Percentiles rank a stretch among this genome's conserved stretches.
These are phyloP conservation scores for Phytomonas francai DNA, from an alignment of 208 protist genomes.

Conservation along the genomic window DNA sequence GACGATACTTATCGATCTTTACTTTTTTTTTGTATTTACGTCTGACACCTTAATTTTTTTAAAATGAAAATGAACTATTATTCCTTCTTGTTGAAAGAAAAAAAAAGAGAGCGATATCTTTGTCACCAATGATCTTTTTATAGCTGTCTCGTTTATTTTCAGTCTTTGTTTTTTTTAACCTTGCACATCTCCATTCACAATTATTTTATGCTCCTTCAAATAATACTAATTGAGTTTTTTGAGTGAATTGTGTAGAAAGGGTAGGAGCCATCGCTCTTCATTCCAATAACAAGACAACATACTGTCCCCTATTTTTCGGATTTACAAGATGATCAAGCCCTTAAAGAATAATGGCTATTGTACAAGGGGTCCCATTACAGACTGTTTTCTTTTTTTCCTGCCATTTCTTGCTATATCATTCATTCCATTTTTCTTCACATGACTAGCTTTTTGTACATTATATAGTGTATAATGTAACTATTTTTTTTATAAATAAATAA, in stretches of 20 bases:
- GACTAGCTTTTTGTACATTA: conserved; percentile 1
- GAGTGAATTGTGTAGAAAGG: conserved; percentile 2
- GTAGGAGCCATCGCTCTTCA: conserved; percentile 1
- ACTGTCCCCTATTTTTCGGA: not conserved
- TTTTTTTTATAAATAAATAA: not conserved
- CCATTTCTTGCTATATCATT: not conserved
- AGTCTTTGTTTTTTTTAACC: conserved; percentile 5
- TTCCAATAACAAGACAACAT: not conserved
- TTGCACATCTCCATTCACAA: conserved; percentile 1
- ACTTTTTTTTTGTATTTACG: not conserved
- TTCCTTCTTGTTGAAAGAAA: not conserved
- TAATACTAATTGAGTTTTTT: not conserved
- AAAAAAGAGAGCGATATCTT: not conserved
- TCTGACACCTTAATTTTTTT: not conserved
- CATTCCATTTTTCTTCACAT: conserved; percentile 6
- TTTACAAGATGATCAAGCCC: not conserved
- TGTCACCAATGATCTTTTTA: not conserved
- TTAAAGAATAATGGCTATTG: not conserved
- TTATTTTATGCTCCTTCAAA: not conserved
- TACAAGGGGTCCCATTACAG: not conserved
- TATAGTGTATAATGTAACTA: not conserved
- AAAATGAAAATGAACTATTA: not conserved
- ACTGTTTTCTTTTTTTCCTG: not conserved
- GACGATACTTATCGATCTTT: not conserved
- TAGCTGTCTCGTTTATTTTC: not conserved